Conservation (phyloP, 2,329 filamentous ascomycete species). For the Monascus ruber region DNA sequence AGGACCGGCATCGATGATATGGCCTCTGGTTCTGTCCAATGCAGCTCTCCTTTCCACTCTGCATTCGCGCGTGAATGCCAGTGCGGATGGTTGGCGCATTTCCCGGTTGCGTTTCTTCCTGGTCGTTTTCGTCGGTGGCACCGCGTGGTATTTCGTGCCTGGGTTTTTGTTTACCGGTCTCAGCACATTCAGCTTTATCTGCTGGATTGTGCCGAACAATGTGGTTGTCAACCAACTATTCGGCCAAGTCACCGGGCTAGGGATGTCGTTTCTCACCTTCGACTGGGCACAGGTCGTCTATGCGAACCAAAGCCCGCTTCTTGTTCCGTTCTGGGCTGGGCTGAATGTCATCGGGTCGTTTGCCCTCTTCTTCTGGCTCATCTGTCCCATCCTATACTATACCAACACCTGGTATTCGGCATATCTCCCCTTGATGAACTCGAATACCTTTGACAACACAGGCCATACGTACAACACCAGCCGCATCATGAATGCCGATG, state of each 20-base stretch:
- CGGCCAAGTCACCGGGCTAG: constrained; percentile 56
- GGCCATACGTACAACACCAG: constrained; percentile 49
- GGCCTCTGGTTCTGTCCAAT: constrained; percentile 46
- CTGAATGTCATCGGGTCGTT: constrained; percentile 35
- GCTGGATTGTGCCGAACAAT: constrained; percentile 59
- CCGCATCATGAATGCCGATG: constrained; percentile 46
- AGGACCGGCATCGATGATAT: constrained; percentile 52
- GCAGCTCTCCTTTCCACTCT: constrained; percentile 35
- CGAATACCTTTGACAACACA: constrained; percentile 54
- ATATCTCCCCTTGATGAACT: constrained; percentile 52
- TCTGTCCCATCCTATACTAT: constrained; percentile 34
- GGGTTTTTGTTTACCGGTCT: constrained; percentile 58
- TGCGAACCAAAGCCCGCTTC: constrained; percentile 55
- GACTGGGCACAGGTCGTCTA: constrained; percentile 65
- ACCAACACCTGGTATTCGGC: constrained; percentile 47
- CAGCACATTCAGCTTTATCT: constrained; percentile 58
- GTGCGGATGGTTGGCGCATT: constrained; percentile 33
- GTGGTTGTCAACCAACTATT: constrained; percentile 62
- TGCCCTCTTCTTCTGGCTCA: constrained; percentile 33
- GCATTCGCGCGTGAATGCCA: constrained; percentile 19
- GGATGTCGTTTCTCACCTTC: constrained; percentile 59
- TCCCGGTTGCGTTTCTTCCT: constrained; percentile 28
- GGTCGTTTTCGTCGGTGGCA: constrained; percentile 19
- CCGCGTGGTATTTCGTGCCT: constrained; percentile 36
- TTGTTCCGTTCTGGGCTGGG: constrained; percentile 47